Conservation (phyloP, 768 basidiomycete species). For the Suillus plorans region DNA sequence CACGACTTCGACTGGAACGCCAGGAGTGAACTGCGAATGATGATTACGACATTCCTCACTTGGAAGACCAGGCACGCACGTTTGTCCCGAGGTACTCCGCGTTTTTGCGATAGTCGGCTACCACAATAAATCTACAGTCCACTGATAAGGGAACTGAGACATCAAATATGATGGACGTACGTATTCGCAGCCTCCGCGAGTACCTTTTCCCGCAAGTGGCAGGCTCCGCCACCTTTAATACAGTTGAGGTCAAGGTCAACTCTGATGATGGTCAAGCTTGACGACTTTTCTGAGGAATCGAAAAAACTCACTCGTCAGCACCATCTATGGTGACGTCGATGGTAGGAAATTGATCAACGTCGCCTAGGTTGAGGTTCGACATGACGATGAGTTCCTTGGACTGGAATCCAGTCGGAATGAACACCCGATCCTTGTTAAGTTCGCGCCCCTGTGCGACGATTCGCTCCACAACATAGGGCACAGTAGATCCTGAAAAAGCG, state of each 20-base stretch:
- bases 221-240: conserved; percentile 97
- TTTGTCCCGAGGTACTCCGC: conserved; percentile 76
- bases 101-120: conserved; percentile 97
- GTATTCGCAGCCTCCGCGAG: conserved; percentile 93
- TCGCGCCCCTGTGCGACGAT: conserved; percentile 81
- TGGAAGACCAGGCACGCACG: conserved; percentile 46
- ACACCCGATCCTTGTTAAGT: conserved; percentile 78
- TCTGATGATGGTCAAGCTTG: conserved; percentile 38
- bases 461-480: conserved; percentile 95
- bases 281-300: background rate
- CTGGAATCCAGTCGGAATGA: conserved; percentile 95
- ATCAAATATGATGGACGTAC: conserved; percentile 34
- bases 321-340: conserved; percentile 99
- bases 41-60: conserved; percentile 1
- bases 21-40: conserved; percentile 66
- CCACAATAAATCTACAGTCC: conserved; percentile 69
- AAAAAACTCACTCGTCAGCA: conserved; percentile 80
- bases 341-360: conserved; percentile 82
- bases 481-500: conserved; percentile 70
- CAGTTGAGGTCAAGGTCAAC: conserved; percentile 86
- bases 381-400: conserved; percentile 92
- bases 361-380: conserved; percentile 75
- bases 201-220: conserved; percentile 96
- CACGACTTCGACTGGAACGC: conserved; percentile 95
- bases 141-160: background rate